A percentile compares a stretch with the other conserved stretches of the same genome.
These are phyloP conservation scores for Aspergillus asperescens DNA, from an alignment of 495 filamentous ascomycete species.

Conservation along the genomic window DNA sequence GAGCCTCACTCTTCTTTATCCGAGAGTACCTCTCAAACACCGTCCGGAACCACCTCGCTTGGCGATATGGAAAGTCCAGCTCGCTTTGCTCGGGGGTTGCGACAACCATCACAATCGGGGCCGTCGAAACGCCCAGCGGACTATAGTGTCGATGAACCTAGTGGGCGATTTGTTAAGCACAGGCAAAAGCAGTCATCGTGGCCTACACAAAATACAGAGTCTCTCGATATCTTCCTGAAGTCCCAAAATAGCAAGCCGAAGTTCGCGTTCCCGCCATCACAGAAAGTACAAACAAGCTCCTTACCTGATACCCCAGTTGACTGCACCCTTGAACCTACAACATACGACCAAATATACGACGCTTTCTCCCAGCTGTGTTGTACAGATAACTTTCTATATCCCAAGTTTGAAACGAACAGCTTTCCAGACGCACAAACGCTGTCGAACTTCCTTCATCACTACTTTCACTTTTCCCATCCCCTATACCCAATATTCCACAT, in stretches of 20 bases:
- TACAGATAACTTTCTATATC: conserved; percentile 30
- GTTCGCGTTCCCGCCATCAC: conserved; percentile 25
- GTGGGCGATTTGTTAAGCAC: conserved; percentile 29
- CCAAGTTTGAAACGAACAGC: conserved; percentile 29
- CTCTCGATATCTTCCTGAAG: conserved; percentile 10
- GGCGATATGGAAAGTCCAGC: conserved; percentile 18
- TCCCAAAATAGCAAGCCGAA: conserved; percentile 8
- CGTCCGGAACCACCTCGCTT: conserved; percentile 21
- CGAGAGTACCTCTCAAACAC: conserved; percentile 20
- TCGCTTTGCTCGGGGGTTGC: conserved; percentile 16
- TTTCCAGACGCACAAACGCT: conserved; percentile 35
- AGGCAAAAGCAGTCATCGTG: conserved; percentile 25
- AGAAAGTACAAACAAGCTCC: conserved; percentile 14
- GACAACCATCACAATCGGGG: conserved; percentile 18
- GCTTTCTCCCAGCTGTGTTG: conserved; percentile 35
- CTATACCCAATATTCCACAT: conserved; percentile 45
- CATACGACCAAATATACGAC: conserved; percentile 32
- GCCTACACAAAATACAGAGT: conserved; percentile 16
- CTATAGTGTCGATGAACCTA: conserved; percentile 36
- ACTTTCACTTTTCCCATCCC: conserved; percentile 38
- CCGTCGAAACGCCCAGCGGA: conserved; percentile 28
- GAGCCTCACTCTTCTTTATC: conserved; percentile 17
- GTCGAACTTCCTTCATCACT: conserved; percentile 30
- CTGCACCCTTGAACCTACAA: conserved; percentile 25
- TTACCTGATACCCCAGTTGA: conserved; percentile 13